Conservation (phyloP, 164 flowering plant genomes). For the Piper longum region DNA sequence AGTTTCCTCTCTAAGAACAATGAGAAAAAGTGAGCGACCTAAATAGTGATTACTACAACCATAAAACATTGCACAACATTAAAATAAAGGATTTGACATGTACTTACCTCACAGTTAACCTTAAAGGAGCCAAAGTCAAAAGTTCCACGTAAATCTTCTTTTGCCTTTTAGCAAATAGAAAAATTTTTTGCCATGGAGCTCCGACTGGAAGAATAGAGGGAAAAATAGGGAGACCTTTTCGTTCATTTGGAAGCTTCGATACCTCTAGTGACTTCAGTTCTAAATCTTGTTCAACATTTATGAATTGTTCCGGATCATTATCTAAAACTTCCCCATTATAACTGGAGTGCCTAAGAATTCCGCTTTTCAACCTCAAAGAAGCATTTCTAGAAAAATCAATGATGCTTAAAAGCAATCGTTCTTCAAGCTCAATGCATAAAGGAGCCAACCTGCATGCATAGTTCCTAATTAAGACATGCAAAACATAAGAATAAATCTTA, state of each 20-base stretch:
- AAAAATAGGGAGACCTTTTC: slow-evolving; percentile 16
- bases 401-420: slow-evolving; percentile 53
- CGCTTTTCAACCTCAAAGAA: slow-evolving; percentile 29
- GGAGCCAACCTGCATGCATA: slow-evolving; percentile 57
- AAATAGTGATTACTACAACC: not conserved
- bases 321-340: slow-evolving; percentile 12
- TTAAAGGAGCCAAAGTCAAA: slow-evolving; percentile 65
- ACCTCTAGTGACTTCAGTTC: slow-evolving; percentile 8
- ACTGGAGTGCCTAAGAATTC: slow-evolving; percentile 17
- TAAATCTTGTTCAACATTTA: slow-evolving; percentile 5
- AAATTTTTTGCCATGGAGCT: slow-evolving; percentile 94
- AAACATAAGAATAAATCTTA: not conserved
- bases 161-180: slow-evolving; percentile 58
- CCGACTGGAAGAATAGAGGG: slow-evolving; percentile 77
- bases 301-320: slow-evolving; percentile 9
- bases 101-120: slow-evolving; percentile 64
- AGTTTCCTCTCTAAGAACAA: too few species aligned
- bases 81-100: too few species aligned
- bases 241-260: slow-evolving; percentile 11
- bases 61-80: too few species aligned
- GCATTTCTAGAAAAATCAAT: slow-evolving; percentile 39
- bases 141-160: slow-evolving; percentile 74
- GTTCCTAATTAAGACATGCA: not conserved
- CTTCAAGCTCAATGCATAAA: slow-evolving; percentile 72
- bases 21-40: too few species aligned